Evolutionary conservation across 768 basidiomycete genomes (phyloP).

Genomic region (Leucocoprinus sp.): DNA sequence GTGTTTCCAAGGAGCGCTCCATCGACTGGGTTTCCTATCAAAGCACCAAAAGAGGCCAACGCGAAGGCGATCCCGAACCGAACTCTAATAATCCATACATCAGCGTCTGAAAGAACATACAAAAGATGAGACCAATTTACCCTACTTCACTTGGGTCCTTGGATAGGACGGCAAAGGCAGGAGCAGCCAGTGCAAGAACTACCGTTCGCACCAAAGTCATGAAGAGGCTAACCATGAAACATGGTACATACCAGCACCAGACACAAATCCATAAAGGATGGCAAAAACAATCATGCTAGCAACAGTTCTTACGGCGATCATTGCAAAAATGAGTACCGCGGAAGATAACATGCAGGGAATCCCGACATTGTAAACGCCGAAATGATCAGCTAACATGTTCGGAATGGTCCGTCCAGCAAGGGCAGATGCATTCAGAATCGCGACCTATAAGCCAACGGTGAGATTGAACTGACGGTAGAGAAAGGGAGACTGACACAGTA

Average conservation of each 20-base stretch:
- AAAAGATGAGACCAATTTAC: neutral
- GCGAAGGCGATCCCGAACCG: neutral
- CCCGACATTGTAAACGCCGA: constrained; percentile 21
- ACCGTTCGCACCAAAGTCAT: too few species aligned
- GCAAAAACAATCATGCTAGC: constrained; percentile 24
- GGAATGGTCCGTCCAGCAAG: constrained; percentile 19
- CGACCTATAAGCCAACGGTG: constrained; percentile 14
- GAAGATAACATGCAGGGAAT: constrained; percentile 19
- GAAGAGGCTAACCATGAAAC: too few species aligned
- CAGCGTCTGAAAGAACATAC: neutral
- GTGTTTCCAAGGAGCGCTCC: neutral
- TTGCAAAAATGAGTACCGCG: constrained; percentile 24
- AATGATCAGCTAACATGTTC: constrained; percentile 15
- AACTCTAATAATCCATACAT: neutral
- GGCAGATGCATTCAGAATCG: constrained; percentile 18
- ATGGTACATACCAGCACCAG: constrained; percentile 11
- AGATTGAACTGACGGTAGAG: neutral
- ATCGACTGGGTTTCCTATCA: neutral
- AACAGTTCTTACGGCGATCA: constrained; percentile 23
- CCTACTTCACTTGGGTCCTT: neutral
- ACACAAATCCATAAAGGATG: constrained; percentile 9
- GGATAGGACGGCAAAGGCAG: neutral
- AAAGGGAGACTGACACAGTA: constrained; percentile 19
- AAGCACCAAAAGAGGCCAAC: neutral
- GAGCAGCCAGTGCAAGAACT: neutral